These are phyloP conservation scores for Stereum hirsutum DNA, from an alignment of 1,284 basidiomycete species.

Conservation along the genomic window DNA sequence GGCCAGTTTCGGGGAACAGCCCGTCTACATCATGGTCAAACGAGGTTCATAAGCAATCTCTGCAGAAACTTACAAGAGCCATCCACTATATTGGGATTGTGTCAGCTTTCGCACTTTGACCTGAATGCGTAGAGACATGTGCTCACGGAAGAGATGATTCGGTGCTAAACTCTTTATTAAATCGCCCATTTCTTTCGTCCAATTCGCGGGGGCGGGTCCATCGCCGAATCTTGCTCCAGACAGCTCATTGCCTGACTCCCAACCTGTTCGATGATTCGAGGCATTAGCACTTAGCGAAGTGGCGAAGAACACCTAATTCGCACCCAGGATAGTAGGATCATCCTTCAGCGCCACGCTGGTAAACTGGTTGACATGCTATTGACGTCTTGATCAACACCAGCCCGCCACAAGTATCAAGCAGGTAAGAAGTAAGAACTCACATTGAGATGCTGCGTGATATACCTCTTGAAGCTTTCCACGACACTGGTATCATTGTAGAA, in stretches of 20 bases:
- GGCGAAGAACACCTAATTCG: neutral
- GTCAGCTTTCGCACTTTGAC: too few species aligned
- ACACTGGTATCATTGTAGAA: constrained; percentile 16
- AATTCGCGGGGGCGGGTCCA: constrained; percentile 19
- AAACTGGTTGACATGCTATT: constrained; percentile 15
- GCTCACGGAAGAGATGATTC: constrained; percentile 17
- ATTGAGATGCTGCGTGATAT: constrained; percentile 16
- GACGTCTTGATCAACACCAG: neutral
- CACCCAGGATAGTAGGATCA: constrained; percentile 19
- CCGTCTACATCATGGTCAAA: constrained; percentile 9
- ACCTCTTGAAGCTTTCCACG: constrained; percentile 17
- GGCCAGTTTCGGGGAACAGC: constrained; percentile 9
- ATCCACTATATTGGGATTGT: too few species aligned
- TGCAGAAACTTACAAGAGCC: too few species aligned
- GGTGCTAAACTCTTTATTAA: constrained; percentile 23
- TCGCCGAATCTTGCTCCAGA: constrained; percentile 14
- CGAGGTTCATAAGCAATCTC: too few species aligned
- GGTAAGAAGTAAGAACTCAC: neutral
- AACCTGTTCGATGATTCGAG: constrained; percentile 10
- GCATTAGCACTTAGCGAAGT: neutral
- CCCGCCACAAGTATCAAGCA: too few species aligned
- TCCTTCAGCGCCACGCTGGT: constrained; percentile 19
- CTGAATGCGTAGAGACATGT: neutral
- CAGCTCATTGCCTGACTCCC: constrained; percentile 28
- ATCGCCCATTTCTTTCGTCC: constrained; percentile 22